phyloP scores from a whole-genome alignment of 139 green algal species.

The Chlorella sp. region DNA sequence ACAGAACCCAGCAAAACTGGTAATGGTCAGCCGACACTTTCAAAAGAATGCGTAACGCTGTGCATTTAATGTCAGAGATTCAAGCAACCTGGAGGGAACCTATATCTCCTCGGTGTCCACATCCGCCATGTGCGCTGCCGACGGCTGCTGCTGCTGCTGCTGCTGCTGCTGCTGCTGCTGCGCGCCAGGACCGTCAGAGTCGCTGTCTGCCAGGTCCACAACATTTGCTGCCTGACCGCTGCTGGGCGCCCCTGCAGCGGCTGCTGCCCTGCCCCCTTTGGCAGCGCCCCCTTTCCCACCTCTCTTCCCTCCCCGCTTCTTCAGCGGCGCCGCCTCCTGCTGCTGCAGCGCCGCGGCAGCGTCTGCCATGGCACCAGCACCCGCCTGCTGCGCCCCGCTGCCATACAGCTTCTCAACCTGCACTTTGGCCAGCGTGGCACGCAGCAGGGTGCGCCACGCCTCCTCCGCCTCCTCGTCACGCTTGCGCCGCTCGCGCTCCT shows the following conservation, averaged over 20 bases:
- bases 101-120: conserved; percentile 31
- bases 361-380: conserved; percentile 17
- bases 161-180: conserved; percentile 6
- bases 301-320: background rate
- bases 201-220: conserved; percentile 6
- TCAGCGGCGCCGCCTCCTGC: background rate
- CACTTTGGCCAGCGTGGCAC: conserved; percentile 40
- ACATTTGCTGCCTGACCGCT: background rate
- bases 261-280: background rate
- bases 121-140: background rate
- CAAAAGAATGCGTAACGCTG: too few relatives aligned
- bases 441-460: conserved; percentile 67
- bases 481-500: conserved; percentile 41
- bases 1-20: too few relatives aligned
- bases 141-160: background rate
- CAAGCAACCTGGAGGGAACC: background rate
- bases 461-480: conserved; percentile 43
- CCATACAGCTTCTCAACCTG: conserved; percentile 51
- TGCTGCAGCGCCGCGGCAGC: conserved; percentile 9
- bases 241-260: background rate
- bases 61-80: background rate
- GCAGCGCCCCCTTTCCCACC: too few relatives aligned
- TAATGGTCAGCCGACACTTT: too few relatives aligned
- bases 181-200: background rate
- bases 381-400: background rate